Base-by-base conservation (phyloP, 139 green algal species). In the Choricystis sp. region DNA sequence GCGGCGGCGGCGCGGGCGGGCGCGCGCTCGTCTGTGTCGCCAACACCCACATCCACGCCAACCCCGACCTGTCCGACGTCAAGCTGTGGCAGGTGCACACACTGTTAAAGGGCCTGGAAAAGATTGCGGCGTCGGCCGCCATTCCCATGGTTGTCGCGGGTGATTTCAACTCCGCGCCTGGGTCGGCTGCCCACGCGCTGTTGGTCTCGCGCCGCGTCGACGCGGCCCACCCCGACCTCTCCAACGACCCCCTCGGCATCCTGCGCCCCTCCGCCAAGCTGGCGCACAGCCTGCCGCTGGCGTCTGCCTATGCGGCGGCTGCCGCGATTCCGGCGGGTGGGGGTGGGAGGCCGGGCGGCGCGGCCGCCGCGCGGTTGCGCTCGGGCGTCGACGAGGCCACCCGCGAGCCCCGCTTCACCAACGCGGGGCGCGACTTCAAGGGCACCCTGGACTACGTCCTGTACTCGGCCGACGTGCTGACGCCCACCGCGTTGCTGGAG, bases 11-110 rank as follows among this genome's bases (percentile, higher is more conserved):
- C 29, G 27, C 24, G 21, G 60, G 57, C 25, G 31, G 68, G 55
- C 83, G 89, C 58, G 88, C 92, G 63, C 84, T 98, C 20, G 80
- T 98, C 60, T 98, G 92, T 76, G 87, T 98, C 48, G 92, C 92
- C 69, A 98, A 98, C 79, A 97, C 92, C 22, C 92, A 98, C 83
- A 98, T 98, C 73, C 92, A 98, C 70, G 86, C 90, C 64, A 97
- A 97, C 77, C 86, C 88, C 0, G 91, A 98, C 80, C 78, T 96
- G 4, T 92, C 87, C 49, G 92, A 98, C 57, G 89, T 98, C 55
- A 98, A 98, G 84, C 82, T 98, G 52, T 98, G 92, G 92, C 61
- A 78, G 71, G 91, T 98, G 74, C 90, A 98, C 83, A 97, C 92
- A 48, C 82, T 97, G 79, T 83, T 98, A 29, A 98, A 98, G 74